phyloP scores from a whole-genome alignment of 1,139 yeast species.

The Candida pseudoviswanathii region DNA sequence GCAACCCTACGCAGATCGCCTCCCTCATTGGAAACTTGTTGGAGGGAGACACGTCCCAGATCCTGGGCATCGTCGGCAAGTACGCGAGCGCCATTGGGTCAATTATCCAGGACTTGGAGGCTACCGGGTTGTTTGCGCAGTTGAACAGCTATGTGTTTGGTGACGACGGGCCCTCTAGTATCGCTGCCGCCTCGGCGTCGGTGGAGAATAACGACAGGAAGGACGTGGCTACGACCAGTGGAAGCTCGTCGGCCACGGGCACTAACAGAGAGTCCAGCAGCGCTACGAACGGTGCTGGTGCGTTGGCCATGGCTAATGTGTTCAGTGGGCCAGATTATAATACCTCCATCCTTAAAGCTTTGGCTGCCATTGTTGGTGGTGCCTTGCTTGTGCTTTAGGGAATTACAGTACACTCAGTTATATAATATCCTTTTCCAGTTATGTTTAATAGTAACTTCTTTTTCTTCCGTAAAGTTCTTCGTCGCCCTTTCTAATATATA shows the following conservation, averaged over 20 bases:
- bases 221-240: slow-evolving; percentile 11
- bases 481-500: background rate
- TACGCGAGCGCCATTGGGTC: slow-evolving; percentile 35
- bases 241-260: slow-evolving; percentile 3
- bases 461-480: background rate
- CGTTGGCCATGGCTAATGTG: background rate
- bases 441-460: too few relatives aligned
- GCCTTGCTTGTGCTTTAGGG: slow-evolving; percentile 13
- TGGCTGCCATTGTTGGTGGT: slow-evolving; percentile 25
- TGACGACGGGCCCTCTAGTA: slow-evolving; percentile 24
- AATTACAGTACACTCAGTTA: background rate
- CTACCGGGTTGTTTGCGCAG: slow-evolving; percentile 41
- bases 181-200: slow-evolving; percentile 10
- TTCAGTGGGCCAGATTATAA: slow-evolving; percentile 9
- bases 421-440: background rate
- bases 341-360: slow-evolving; percentile 18
- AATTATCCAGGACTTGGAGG: slow-evolving; percentile 37
- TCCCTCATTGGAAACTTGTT: slow-evolving; percentile 27
- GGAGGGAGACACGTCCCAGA: slow-evolving; percentile 18
- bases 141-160: slow-evolving; percentile 41
- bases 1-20: slow-evolving; percentile 28
- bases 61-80: slow-evolving; percentile 22
- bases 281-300: slow-evolving; percentile 15
- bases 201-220: slow-evolving; percentile 6
- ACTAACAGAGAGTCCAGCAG: slow-evolving; percentile 12